Conservation (phyloP, 306 rosid genomes). For the Pyrus communis region DNA sequence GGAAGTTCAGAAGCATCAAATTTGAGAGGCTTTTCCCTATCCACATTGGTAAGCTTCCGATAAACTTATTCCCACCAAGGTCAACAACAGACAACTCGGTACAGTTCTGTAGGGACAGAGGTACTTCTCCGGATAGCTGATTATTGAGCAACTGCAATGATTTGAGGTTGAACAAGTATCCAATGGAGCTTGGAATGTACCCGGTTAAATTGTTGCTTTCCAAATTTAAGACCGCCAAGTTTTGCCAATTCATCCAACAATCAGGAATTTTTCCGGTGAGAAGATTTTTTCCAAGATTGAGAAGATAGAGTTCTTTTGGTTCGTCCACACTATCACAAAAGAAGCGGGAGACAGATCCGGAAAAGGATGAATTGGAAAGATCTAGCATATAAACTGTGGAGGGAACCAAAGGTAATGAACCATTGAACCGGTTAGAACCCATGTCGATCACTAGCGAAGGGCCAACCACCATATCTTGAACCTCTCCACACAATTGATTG, state of each 20-base stretch:
- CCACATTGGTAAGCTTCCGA: conserved; percentile 18
- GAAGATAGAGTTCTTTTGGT: neutral
- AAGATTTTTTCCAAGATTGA: neutral
- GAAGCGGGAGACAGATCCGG: neutral
- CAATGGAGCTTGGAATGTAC: conserved; percentile 18
- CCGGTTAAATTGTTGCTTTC: conserved; percentile 15
- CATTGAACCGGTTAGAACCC: conserved; percentile 17
- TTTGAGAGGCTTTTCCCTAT: neutral
- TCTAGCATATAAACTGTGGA: accelerated
- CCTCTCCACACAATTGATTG: conserved; percentile 23
- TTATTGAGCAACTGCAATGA: conserved; percentile 18
- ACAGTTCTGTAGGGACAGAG: neutral
- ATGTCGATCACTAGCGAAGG: neutral
- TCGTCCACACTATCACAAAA: neutral
- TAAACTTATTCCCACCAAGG: neutral
- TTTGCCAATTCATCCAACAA: conserved; percentile 14
- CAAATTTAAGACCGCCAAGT: neutral
- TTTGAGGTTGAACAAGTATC: neutral
- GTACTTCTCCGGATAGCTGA: conserved; percentile 16
- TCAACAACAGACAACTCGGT: neutral
- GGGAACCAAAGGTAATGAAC: conserved; percentile 9
- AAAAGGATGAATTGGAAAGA: conserved; percentile 16
- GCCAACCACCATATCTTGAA: neutral
- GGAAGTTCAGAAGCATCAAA: conserved; percentile 4
- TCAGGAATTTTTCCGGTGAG: conserved; percentile 8